Conservation (phyloP, 2,329 filamentous ascomycete genomes). For the Verticillium nonalfalfae region DNA sequence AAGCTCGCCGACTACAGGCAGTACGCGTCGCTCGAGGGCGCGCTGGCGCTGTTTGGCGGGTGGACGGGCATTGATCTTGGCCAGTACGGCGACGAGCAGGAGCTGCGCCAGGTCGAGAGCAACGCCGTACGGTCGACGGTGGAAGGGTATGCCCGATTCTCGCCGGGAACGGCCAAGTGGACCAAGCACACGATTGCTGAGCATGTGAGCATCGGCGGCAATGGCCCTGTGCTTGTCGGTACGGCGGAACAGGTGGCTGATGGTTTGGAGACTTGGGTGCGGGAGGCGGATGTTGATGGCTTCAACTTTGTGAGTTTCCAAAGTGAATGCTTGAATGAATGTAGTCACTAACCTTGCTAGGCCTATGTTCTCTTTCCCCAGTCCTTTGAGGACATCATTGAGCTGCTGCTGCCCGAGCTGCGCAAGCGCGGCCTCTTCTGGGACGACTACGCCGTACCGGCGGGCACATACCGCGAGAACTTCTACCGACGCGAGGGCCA, state of each 20-base stretch:
- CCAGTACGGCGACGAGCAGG: constrained; percentile 58
- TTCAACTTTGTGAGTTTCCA: constrained; percentile 59
- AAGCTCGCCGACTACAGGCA: constrained; percentile 57
- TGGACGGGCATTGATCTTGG: constrained; percentile 59
- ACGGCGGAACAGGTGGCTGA: constrained; percentile 61
- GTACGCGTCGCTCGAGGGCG: constrained; percentile 57
- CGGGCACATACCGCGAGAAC: constrained; percentile 56
- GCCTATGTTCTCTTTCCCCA: constrained; percentile 62
- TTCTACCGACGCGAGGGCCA: constrained; percentile 45
- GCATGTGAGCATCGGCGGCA: constrained; percentile 61
- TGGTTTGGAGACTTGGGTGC: constrained; percentile 59
- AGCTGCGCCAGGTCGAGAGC: constrained; percentile 54
- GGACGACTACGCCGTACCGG: constrained; percentile 44
- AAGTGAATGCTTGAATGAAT: background rate
- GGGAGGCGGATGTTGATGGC: constrained; percentile 65
- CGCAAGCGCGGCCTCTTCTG: constrained; percentile 51
- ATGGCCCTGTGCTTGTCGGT: constrained; percentile 59
- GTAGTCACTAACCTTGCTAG: constrained; percentile 18
- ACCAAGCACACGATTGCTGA: constrained; percentile 65
- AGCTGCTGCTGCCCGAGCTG: constrained; percentile 59
- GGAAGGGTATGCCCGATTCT: constrained; percentile 48
- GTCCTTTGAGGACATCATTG: constrained; percentile 62
- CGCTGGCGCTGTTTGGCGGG: constrained; percentile 64
- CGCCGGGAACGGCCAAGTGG: constrained; percentile 59
- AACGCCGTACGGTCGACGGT: constrained; percentile 55